Conservation (phyloP, 306 rosid genomes). For the Cercis canadensis region DNA sequence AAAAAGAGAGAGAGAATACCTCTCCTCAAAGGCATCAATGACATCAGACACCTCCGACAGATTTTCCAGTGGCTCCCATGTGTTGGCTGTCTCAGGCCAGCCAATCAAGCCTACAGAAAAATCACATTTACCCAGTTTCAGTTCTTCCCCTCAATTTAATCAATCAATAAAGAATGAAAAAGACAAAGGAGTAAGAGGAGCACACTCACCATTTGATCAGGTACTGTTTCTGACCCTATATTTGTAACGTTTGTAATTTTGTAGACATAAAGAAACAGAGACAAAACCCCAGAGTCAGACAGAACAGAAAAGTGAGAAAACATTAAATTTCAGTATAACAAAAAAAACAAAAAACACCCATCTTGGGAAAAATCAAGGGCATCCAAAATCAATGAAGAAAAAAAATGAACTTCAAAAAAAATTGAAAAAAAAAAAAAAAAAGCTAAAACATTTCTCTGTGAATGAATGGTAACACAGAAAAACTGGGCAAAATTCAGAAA, state of each 20-base stretch:
- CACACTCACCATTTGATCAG: constrained; percentile 88
- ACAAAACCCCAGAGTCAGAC: no score
- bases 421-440: no score
- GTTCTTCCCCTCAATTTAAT: background rate
- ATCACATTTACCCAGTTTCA: constrained; percentile 2
- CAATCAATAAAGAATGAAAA: background rate
- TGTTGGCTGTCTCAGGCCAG: constrained; percentile 93
- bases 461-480: no score
- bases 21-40: constrained; percentile 76
- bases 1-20: no score
- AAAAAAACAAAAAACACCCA: background rate
- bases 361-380: background rate
- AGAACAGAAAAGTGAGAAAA: no score
- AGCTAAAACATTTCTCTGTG: no score
- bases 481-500: background rate
- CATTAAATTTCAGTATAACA: background rate
- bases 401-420: no score
- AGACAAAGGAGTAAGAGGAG: background rate
- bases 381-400: background rate
- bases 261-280: constrained; percentile 1
- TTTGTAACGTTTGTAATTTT: constrained; percentile 24
- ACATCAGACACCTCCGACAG: constrained; percentile 86
- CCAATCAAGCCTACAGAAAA: constrained; percentile 75
- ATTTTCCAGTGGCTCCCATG: constrained; percentile 96
- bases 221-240: constrained; percentile 82